Percentiles rank a stretch among this genome's conserved stretches.
phyloP scores from a whole-genome alignment of 352 stramenopile genomes.

The Phytophthora rubi region DNA sequence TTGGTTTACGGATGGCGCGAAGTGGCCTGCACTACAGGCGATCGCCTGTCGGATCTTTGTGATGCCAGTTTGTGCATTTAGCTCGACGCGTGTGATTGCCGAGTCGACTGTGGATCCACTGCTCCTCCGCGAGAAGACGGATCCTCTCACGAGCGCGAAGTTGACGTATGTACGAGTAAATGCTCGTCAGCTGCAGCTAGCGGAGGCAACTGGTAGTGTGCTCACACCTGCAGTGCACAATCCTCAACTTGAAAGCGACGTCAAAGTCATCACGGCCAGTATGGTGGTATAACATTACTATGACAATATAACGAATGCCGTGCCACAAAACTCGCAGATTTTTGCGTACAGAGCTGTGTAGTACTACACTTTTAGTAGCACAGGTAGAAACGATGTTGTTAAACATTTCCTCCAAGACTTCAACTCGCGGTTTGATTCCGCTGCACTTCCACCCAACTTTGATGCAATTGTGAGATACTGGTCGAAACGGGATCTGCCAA shows the following conservation, averaged over 20 bases:
- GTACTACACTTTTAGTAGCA: no score
- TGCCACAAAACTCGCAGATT: neutral
- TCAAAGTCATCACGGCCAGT: slow-evolving; percentile 37
- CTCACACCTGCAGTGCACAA: slow-evolving; percentile 15
- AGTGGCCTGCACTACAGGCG: slow-evolving; percentile 54
- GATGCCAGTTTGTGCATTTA: slow-evolving; percentile 38
- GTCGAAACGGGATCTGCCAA: neutral
- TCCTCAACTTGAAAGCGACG: slow-evolving; percentile 4
- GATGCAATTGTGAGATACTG: no score
- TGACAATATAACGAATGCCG: neutral
- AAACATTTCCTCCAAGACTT: no score
- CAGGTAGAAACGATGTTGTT: no score
- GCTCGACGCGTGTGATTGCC: slow-evolving; percentile 9
- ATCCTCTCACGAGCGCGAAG: slow-evolving; percentile 34
- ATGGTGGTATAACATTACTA: slow-evolving; percentile 31
- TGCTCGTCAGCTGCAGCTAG: slow-evolving; percentile 27
- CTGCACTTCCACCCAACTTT: no score
- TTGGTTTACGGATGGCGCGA: slow-evolving; percentile 56
- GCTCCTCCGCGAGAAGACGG: slow-evolving; percentile 20
- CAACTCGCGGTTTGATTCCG: no score
- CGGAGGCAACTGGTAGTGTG: slow-evolving; percentile 16
- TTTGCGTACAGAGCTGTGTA: neutral
- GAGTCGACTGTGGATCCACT: slow-evolving; percentile 12
- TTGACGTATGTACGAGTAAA: slow-evolving; percentile 44
- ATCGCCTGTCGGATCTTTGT: slow-evolving; percentile 50